Conservation (phyloP, 2,329 filamentous ascomycete species). For the Penicillium sp. region DNA sequence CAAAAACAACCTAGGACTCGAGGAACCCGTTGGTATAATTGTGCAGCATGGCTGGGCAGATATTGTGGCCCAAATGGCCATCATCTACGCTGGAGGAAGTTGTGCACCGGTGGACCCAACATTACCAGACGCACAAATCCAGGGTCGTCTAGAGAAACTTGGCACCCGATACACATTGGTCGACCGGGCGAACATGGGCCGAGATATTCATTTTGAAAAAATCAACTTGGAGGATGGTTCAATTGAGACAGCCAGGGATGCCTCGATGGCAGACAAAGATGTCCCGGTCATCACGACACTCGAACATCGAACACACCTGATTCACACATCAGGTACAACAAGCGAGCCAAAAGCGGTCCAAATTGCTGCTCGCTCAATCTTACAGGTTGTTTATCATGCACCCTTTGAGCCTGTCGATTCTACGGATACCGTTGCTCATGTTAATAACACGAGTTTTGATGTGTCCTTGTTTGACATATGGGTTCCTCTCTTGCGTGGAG, state of each 20-base stretch:
- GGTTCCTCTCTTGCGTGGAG: slow-evolving; percentile 19
- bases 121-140: slow-evolving; percentile 16
- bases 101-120: slow-evolving; percentile 23
- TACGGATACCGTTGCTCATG: slow-evolving; percentile 18
- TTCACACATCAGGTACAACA: slow-evolving; percentile 25
- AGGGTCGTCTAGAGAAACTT: too few species aligned
- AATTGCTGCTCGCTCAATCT: slow-evolving; percentile 17
- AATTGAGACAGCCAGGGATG: too few species aligned
- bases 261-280: too few species aligned
- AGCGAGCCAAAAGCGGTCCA: slow-evolving; percentile 26
- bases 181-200: too few species aligned
- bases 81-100: slow-evolving; percentile 24
- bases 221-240: too few species aligned
- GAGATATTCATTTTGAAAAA: too few species aligned
- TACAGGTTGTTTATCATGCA: slow-evolving; percentile 21
- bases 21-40: slow-evolving; percentile 23
- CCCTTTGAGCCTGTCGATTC: slow-evolving; percentile 12
- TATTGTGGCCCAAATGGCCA: slow-evolving; percentile 22
- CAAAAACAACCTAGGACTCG: not conserved
- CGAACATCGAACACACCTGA: slow-evolving; percentile 16
- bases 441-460: slow-evolving; percentile 27
- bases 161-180: too few species aligned
- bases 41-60: slow-evolving; percentile 17
- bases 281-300: too few species aligned
- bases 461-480: slow-evolving; percentile 28